Conservation (phyloP, 768 basidiomycete genomes). For the Lentinula aciculospora region DNA sequence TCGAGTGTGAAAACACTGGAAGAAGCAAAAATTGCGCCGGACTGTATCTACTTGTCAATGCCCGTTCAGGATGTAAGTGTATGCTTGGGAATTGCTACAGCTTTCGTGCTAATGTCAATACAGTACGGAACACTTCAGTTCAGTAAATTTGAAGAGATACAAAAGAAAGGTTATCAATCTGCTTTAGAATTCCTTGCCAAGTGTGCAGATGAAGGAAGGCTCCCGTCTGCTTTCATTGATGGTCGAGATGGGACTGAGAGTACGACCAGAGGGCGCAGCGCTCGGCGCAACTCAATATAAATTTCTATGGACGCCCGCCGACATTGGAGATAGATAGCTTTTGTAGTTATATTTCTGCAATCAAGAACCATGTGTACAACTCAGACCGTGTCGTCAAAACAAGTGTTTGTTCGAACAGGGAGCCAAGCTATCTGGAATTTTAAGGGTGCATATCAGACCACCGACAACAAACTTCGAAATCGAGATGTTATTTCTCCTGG, state of each 20-base stretch:
- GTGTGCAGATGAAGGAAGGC: slow-evolving; percentile 76
- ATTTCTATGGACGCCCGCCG: too few species aligned
- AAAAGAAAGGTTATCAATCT: slow-evolving; percentile 73
- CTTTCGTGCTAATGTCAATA: neutral
- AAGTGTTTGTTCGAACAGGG: too few species aligned
- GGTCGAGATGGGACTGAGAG: slow-evolving; percentile 40
- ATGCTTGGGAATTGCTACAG: neutral
- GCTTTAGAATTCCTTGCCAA: slow-evolving; percentile 65
- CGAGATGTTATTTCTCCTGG: too few species aligned
- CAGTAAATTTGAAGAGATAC: slow-evolving; percentile 83
- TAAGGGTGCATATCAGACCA: too few species aligned
- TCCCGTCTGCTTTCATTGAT: slow-evolving; percentile 73
- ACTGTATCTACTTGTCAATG: slow-evolving; percentile 90
- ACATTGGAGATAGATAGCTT: too few species aligned
- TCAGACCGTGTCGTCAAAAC: too few species aligned
- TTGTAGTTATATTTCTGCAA: too few species aligned
- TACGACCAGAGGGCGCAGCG: slow-evolving; percentile 71
- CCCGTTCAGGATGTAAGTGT: slow-evolving; percentile 81
- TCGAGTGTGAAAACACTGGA: slow-evolving; percentile 93
- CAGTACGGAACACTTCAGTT: slow-evolving; percentile 92
- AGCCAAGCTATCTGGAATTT: too few species aligned
- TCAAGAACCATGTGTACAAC: too few species aligned
- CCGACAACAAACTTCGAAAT: too few species aligned
- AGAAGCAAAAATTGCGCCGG: slow-evolving; percentile 87
- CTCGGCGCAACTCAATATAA: slow-evolving; percentile 67